Base-by-base conservation (phyloP, 495 filamentous ascomycete genomes). In the Penicillium angulare region DNA sequence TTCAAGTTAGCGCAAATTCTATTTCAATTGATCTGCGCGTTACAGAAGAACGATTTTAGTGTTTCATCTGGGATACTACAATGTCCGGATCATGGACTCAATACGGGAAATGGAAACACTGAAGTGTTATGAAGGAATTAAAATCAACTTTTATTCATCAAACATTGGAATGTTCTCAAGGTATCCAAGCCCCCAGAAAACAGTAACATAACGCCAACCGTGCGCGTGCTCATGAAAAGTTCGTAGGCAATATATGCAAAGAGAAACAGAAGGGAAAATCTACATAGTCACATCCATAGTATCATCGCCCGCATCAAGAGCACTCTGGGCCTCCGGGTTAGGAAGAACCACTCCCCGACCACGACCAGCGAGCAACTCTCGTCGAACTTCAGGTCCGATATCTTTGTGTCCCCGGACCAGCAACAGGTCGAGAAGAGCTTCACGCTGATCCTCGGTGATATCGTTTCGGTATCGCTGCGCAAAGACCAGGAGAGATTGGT, bases 401-500 rank as follows among this genome's bases (percentile, higher is more conserved):
- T 84, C 80, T 55, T 86, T 84, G 70, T 98, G 93, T 7, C 92
- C 92, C 50, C 90, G 85, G 23, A 84, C 85, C 34, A 92, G 69
- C n/a, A 98, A 69, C 42, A 97, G 70, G 75, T 98, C 93, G 26
- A 98, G 68, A 46, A 98, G 72, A 3, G 90, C 90, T 64, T 98
- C 93, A 56, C 93, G 76, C 77, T 95, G 90, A 56, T 96, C 90
- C 66, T 96, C 90, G 17, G 89, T 92, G 66, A 92, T 87, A 66
- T 92, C 88, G 61, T 97, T 95, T 55, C 87, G 82, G 64, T 98
- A 98, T 48, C 92, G 78, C 73, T 97, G 87, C 27, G 92, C 92
- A 69, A 98, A 97, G 1, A 88, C 87, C 48, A 97, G 66, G 29
- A 98, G 73, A 59, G 83, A 82, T 70, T 95, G 88, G 71, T 96